Evolutionary conservation across 1,284 basidiomycete species (phyloP).

Genomic region (Exobasidium cylindrosporum): DNA sequence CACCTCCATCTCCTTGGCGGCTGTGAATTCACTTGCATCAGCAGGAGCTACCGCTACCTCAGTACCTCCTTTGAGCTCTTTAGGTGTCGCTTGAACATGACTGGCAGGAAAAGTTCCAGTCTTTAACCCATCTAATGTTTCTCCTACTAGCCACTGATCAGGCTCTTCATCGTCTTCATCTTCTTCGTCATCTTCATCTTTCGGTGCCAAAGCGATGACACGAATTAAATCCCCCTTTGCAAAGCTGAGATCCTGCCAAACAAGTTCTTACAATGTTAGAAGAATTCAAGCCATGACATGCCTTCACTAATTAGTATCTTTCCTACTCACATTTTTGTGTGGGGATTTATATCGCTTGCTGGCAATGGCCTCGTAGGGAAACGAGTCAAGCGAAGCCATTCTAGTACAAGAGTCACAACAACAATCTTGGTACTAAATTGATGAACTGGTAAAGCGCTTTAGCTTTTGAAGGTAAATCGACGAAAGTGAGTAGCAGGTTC

Average conservation of each 20-base stretch:
- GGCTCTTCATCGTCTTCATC: slow-evolving; percentile 54
- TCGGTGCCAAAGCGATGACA: slow-evolving; percentile 44
- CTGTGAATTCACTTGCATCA: neutral
- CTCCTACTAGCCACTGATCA: slow-evolving; percentile 55
- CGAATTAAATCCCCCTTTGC: slow-evolving; percentile 48
- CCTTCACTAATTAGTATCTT: neutral
- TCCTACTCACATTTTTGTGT: slow-evolving; percentile 1
- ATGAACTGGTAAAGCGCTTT: neutral
- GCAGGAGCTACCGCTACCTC: neutral
- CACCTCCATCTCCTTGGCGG: slow-evolving; percentile 7
- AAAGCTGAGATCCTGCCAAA: slow-evolving; percentile 44
- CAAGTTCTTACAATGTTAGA: no score
- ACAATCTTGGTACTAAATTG: neutral
- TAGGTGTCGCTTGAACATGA: slow-evolving; percentile 53
- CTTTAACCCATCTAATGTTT: slow-evolving; percentile 36
- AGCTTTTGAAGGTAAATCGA: no score
- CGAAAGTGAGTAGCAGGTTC: no score
- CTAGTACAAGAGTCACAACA: no score
- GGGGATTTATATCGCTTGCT: slow-evolving; percentile 13
- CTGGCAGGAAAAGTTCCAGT: slow-evolving; percentile 54
- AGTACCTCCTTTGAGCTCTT: slow-evolving; percentile 54
- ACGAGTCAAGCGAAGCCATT: neutral
- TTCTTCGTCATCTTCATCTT: slow-evolving; percentile 26
- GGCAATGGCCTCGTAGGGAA: slow-evolving; percentile 11
- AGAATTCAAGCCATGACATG: no score